Conservation (phyloP, 2,329 filamentous ascomycete genomes). For the Trichoderma afroharzianum region DNA sequence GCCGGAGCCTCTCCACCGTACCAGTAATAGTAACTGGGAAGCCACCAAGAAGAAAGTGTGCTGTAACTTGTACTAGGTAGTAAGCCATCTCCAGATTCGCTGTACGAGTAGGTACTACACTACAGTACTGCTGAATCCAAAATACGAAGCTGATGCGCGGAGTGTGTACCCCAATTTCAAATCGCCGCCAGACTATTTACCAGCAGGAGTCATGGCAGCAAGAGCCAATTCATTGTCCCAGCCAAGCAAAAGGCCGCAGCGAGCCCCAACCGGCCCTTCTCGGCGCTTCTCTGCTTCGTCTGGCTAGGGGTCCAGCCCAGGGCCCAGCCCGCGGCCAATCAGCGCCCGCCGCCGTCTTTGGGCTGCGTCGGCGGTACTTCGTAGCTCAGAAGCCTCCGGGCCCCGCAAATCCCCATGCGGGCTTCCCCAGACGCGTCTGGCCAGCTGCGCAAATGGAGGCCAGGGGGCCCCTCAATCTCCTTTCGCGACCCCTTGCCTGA, state of each 20-base stretch:
- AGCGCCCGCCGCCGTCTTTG: background rate
- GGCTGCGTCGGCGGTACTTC: slow-evolving; percentile 31
- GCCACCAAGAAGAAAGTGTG: too few relatives aligned
- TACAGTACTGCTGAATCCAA: background rate
- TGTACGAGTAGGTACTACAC: too few relatives aligned
- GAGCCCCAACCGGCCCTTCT: slow-evolving; percentile 31
- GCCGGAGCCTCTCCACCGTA: background rate
- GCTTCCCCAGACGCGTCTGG: slow-evolving; percentile 30
- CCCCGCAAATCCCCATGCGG: slow-evolving; percentile 21
- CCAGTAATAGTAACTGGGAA: background rate
- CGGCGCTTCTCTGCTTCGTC: slow-evolving; percentile 32
- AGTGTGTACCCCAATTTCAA: background rate
- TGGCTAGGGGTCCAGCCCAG: slow-evolving; percentile 6
- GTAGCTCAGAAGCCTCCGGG: slow-evolving; percentile 25
- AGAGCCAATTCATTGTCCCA: background rate
- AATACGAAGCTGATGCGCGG: background rate
- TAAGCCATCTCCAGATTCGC: background rate
- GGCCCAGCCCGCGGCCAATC: background rate
- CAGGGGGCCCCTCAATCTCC: background rate
- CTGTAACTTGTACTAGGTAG: too few relatives aligned
- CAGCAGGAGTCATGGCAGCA: slow-evolving; percentile 6
- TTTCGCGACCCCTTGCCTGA: slow-evolving; percentile 4
- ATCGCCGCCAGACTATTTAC: background rate
- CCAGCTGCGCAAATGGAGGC: background rate
- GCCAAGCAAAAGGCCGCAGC: background rate